Evolutionary conservation across 2,329 filamentous ascomycete species (phyloP).

Genomic region (Epicoccum nigrum): DNA sequence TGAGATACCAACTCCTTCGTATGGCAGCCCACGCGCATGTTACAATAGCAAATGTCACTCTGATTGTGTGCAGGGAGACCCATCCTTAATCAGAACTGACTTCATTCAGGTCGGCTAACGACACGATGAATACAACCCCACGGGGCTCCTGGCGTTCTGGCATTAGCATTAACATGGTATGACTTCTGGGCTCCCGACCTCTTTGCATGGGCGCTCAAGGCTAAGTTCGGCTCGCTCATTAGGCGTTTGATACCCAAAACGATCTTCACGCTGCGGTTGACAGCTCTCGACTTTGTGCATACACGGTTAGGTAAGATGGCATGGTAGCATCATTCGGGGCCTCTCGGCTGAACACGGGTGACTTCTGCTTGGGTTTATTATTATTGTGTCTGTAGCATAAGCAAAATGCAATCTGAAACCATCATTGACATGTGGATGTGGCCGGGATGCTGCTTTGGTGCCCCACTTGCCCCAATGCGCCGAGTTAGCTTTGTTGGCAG

Average conservation of each 20-base stretch:
- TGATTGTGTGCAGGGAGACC: too few species aligned
- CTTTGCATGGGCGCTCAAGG: constrained; percentile 14
- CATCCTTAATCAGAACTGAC: neutral
- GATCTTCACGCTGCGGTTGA: neutral
- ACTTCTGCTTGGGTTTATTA: neutral
- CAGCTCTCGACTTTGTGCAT: neutral
- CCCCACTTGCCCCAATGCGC: constrained; percentile 1
- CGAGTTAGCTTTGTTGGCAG: constrained; percentile 12
- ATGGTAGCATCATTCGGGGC: too few species aligned
- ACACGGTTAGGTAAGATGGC: constrained; percentile 1
- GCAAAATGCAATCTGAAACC: neutral
- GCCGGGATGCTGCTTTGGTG: neutral
- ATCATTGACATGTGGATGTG: neutral
- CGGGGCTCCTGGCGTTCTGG: constrained; percentile 24
- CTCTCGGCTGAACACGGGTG: neutral
- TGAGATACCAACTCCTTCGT: too few species aligned
- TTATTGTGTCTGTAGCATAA: neutral
- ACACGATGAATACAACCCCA: neutral
- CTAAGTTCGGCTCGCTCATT: constrained; percentile 30
- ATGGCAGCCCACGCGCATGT: neutral
- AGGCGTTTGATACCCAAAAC: constrained; percentile 38
- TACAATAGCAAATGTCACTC: neutral
- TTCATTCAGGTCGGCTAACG: neutral
- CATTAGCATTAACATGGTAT: constrained; percentile 33
- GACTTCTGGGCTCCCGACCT: constrained; percentile 18